A percentile compares a stretch with the other conserved stretches of the same genome.
phyloP scores from a whole-genome alignment of 345 rosid genomes.

The Lepidium africanum region DNA sequence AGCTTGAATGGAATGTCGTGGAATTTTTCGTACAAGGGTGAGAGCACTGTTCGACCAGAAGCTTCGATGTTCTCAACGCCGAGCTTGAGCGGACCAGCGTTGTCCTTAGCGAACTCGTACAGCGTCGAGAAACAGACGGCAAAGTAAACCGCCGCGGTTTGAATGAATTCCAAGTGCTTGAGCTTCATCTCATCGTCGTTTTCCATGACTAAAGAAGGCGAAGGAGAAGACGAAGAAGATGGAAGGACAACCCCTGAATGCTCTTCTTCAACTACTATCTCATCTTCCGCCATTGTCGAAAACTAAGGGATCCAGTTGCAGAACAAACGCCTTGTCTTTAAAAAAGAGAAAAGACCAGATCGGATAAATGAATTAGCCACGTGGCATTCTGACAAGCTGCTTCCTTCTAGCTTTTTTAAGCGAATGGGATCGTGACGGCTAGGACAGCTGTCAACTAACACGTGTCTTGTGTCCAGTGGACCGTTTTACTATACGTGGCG shows the following conservation, averaged over 20 bases:
- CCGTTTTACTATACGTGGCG: background rate
- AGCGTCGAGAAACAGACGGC: conserved; percentile 36
- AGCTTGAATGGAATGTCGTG: conserved; percentile 49
- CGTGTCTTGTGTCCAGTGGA: background rate
- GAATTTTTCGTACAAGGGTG: conserved; percentile 56
- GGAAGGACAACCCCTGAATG: background rate
- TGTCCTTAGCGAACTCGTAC: conserved; percentile 65
- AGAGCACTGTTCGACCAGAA: conserved; percentile 45
- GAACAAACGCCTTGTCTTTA: background rate
- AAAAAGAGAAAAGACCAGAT: background rate
- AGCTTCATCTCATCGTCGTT: conserved; percentile 35
- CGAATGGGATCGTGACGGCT: background rate
- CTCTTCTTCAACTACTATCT: conserved; percentile 19
- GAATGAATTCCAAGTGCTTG: conserved; percentile 58
- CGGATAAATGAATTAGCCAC: background rate
- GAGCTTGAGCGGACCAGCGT: conserved; percentile 62
- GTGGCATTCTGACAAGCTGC: conserved; percentile 4
- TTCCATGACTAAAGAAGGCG: background rate
- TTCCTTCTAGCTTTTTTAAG: background rate
- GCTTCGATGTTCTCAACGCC: conserved; percentile 63
- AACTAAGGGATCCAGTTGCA: background rate
- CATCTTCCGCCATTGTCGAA: conserved; percentile 19
- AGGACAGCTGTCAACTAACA: background rate
- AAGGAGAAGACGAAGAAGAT: background rate
- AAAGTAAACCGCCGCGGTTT: conserved; percentile 37